Evolutionary conservation across 257 asterid genomes (phyloP).

Genomic region (Solanum tarapatanum): DNA sequence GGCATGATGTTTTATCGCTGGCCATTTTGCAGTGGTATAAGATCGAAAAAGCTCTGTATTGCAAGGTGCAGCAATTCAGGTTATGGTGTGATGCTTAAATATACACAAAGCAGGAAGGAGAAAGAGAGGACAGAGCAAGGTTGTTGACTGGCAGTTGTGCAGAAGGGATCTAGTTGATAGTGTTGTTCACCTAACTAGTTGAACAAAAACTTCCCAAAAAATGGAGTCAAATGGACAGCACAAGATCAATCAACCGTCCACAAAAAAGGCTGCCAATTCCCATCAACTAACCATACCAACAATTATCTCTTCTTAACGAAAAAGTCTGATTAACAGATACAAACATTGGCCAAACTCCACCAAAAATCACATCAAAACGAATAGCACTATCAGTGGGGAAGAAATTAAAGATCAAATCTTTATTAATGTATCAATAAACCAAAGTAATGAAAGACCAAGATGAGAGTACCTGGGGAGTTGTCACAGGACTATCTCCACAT

Average conservation of each 20-base stretch:
- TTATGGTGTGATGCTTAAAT: conserved; percentile 16
- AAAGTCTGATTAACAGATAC: not conserved
- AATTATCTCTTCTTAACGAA: not conserved
- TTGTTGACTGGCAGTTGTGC: conserved; percentile 42
- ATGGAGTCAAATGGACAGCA: not conserved
- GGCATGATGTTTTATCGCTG: conserved; percentile 12
- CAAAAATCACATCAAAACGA: not conserved
- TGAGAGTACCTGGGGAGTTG: conserved; percentile 68
- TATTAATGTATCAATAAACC: not conserved
- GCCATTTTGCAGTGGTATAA: conserved; percentile 23
- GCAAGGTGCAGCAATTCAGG: not conserved
- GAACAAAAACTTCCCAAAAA: not conserved
- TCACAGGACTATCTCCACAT: conserved; percentile 86
- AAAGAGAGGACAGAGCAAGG: not conserved
- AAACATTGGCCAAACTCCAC: not conserved
- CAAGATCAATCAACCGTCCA: not conserved
- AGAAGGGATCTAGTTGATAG: conserved; percentile 12
- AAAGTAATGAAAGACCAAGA: not conserved
- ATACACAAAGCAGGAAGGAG: conserved; percentile 1
- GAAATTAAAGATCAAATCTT: not conserved
- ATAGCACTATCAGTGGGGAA: not conserved
- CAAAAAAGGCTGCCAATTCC: not conserved
- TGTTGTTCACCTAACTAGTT: conserved; percentile 14
- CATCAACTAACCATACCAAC: not conserved
- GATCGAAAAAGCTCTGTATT: not conserved